phyloP scores from a whole-genome alignment of 148 eudicot species.

The Rhododendron mucronatum region DNA sequence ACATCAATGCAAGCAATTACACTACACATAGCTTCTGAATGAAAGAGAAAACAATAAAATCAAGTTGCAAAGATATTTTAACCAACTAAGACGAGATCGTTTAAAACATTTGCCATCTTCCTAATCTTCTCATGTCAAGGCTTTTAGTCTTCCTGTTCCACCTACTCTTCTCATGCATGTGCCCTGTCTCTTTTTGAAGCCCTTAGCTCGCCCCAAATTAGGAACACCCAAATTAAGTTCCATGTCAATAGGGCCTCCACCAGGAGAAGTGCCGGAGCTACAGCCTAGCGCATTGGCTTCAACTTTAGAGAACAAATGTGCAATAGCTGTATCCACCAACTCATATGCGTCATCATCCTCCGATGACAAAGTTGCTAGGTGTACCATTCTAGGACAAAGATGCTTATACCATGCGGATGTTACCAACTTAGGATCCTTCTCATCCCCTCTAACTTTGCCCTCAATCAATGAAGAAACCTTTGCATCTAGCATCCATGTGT shows the following conservation, averaged over 20 bases:
- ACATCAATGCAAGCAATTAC: neutral
- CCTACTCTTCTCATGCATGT: neutral
- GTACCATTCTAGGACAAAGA: too few species aligned
- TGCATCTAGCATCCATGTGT: neutral
- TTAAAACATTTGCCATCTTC: too few species aligned
- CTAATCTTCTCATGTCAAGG: neutral
- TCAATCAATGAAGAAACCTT: neutral
- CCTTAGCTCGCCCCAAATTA: neutral
- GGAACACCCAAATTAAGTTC: neutral
- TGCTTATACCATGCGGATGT: neutral
- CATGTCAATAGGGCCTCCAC: neutral
- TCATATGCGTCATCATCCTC: neutral
- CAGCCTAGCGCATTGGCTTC: neutral
- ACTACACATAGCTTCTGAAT: too few species aligned
- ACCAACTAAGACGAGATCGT: too few species aligned
- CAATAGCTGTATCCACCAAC: neutral
- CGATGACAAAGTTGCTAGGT: too few species aligned
- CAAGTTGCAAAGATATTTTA: too few species aligned
- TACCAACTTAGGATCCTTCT: neutral
- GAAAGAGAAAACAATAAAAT: too few species aligned
- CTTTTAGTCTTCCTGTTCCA: neutral
- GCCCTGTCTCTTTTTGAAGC: neutral
- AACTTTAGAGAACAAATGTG: neutral
- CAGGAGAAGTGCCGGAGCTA: neutral
- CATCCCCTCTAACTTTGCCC: neutral